A percentile compares a stretch with the other conserved stretches of the same genome.
Conservation (phyloP, 208 protist genomes). For the Acanthamoeba lenticulata region DNA sequence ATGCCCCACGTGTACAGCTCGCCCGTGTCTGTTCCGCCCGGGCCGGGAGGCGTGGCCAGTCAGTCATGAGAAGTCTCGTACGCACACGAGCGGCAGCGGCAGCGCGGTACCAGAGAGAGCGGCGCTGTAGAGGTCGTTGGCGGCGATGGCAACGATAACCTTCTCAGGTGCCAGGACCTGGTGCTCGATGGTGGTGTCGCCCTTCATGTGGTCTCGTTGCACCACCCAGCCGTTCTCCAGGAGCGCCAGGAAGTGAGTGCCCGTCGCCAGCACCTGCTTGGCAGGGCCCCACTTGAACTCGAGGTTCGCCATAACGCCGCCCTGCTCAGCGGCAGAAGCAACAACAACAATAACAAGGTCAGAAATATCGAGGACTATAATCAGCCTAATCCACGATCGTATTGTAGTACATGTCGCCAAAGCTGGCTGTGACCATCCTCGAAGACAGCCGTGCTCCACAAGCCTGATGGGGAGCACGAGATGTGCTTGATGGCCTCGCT, state of each 20-base stretch:
- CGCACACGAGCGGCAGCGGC: neutral
- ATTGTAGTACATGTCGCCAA: neutral
- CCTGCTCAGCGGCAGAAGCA: neutral
- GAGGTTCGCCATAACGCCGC: neutral
- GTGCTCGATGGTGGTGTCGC: neutral
- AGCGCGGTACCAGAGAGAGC: neutral
- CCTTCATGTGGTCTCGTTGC: neutral
- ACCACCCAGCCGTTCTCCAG: neutral
- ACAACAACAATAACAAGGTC: neutral
- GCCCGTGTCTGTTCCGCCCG: neutral
- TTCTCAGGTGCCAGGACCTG: neutral
- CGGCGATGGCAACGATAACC: neutral
- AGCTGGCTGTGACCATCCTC: neutral
- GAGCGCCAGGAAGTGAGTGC: neutral
- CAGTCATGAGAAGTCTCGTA: neutral
- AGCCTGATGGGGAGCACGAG: neutral
- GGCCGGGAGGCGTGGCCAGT: neutral
- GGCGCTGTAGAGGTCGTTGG: slow-evolving; percentile 6
- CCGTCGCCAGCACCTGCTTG: neutral
- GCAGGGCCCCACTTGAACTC: neutral
- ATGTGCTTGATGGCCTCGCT: neutral
- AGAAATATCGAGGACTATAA: too few relatives aligned
- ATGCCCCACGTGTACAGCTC: slow-evolving; percentile 64
- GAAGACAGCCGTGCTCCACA: neutral
- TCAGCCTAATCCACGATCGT: neutral